Percentiles rank a stretch among this genome's conserved stretches.
Conservation (phyloP, 208 protist genomes). For the Crithidia bombi region DNA sequence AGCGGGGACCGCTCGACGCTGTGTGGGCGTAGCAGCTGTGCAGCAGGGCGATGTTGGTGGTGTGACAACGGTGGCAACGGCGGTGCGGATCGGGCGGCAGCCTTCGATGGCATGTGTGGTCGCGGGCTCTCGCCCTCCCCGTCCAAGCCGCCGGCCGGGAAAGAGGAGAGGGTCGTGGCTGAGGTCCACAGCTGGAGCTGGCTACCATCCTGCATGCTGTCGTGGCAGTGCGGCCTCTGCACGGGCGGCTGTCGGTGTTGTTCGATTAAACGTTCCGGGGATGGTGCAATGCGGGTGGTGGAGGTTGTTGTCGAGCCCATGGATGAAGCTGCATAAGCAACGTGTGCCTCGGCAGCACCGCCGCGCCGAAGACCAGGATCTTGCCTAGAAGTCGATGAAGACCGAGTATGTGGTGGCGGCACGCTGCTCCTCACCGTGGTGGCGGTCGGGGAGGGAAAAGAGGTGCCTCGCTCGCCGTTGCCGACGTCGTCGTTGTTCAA, state of each 20-base stretch:
- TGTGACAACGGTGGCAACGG: not conserved
- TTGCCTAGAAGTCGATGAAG: too few species aligned
- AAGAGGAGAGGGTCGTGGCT: constrained; percentile 28
- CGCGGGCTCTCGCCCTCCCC: constrained; percentile 15
- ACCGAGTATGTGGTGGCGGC: too few species aligned
- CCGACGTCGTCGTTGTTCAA: not conserved
- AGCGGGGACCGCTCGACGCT: not conserved
- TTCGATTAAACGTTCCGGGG: constrained; percentile 22
- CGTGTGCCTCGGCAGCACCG: not conserved
- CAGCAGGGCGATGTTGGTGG: not conserved
- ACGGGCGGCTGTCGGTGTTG: not conserved
- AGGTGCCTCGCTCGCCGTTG: not conserved
- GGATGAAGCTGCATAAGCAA: not conserved
- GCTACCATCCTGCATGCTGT: constrained; percentile 21
- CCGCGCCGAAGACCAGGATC: too few species aligned
- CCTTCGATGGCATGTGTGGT: constrained; percentile 2
- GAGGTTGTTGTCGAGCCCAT: constrained; percentile 19
- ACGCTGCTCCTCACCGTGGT: too few species aligned
- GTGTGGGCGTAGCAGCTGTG: too few species aligned
- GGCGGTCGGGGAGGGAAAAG: not conserved
- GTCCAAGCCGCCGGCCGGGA: not conserved
- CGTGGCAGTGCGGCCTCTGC: not conserved
- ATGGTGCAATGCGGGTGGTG: constrained; percentile 23
- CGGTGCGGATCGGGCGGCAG: not conserved
- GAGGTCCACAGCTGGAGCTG: constrained; percentile 27